Evolutionary conservation across 805 yeast species (phyloP), one percentile per base, ranked within the genome.

Genomic region (Wickerhamiella hasegawae): DNA sequence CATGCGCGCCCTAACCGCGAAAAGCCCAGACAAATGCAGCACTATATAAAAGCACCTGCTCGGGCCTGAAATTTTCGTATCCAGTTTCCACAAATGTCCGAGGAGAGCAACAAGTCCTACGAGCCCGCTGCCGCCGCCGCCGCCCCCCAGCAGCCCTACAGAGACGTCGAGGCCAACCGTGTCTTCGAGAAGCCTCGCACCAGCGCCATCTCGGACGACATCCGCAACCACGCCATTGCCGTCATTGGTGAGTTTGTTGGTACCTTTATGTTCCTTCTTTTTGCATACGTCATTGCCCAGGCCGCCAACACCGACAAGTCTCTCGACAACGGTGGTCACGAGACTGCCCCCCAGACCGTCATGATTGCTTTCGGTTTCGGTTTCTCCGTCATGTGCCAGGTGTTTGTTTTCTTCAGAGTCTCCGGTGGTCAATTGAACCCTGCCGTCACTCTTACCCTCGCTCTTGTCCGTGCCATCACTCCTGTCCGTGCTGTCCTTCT

Each of bases 391-490:
- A 69, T 77, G 73, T 74, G 77, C 45, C 71, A 69, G 47, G 80
- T 78, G 33, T 70, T 72, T 48, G 58, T 72, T 48, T 71, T 77
- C 49, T 75, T 66, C 62, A 69, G 82, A 55, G 70, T 82, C 41
- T 77, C 90, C 27, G 94, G 94, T 51, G 94, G 90, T 63, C 80
- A 79, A 62, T 68, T 82, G 54, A 82, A 82, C 63, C 94, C 94
- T 10, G 87, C 90, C 34, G 93, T 82, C 28, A 76, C 93, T 17
- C 63, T 80, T 28, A 62, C 84, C 20, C 62, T 82, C 52, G 67
- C 73, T n/a, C 59, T 78, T 30, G 76, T 80, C 16, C 68, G 79
- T 43, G 87, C 82, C 37, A 66, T 78, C 40, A 68, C 82, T 28
- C 82, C 84, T 37, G 41, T 76, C 22, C 71, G 90, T 56, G 85